phyloP scores from a whole-genome alignment of 805 yeast species.

The Candida pseudofarinosa region DNA sequence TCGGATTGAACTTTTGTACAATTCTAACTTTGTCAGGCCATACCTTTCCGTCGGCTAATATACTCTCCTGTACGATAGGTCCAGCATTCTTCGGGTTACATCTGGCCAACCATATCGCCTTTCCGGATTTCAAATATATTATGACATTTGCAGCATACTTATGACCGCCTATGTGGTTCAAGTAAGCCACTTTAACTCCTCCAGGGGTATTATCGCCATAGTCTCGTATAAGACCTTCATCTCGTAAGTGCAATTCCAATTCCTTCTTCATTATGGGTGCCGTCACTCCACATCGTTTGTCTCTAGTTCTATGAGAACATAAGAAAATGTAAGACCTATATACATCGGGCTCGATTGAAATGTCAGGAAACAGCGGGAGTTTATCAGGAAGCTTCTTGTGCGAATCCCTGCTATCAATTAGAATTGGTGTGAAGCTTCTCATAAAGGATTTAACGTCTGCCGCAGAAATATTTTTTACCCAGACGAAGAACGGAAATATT shows the following conservation, averaged over 20 bases:
- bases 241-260: conserved; percentile 68
- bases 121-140: conserved; percentile 64
- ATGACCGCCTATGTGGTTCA: conserved; percentile 95
- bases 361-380: conserved; percentile 18
- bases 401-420: conserved; percentile 16
- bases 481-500: conserved; percentile 69
- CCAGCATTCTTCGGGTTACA: conserved; percentile 73
- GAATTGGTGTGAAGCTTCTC: conserved; percentile 37
- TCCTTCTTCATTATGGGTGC: conserved; percentile 87
- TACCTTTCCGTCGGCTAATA: conserved; percentile 63
- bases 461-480: conserved; percentile 52
- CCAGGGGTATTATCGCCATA: conserved; percentile 66
- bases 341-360: conserved; percentile 33
- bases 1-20: conserved; percentile 48
- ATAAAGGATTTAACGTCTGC: conserved; percentile 44
- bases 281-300: conserved; percentile 88
- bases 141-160: conserved; percentile 89
- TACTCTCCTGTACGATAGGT: conserved; percentile 72
- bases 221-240: conserved; percentile 71
- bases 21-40: conserved; percentile 68
- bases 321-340: conserved; percentile 51
- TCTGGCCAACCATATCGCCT: conserved; percentile 84
- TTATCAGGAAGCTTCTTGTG: conserved; percentile 1
- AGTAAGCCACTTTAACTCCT: conserved; percentile 67
- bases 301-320: conserved; percentile 90